Conservation (phyloP, 2,329 filamentous ascomycete species). For the Apiospora marii region DNA sequence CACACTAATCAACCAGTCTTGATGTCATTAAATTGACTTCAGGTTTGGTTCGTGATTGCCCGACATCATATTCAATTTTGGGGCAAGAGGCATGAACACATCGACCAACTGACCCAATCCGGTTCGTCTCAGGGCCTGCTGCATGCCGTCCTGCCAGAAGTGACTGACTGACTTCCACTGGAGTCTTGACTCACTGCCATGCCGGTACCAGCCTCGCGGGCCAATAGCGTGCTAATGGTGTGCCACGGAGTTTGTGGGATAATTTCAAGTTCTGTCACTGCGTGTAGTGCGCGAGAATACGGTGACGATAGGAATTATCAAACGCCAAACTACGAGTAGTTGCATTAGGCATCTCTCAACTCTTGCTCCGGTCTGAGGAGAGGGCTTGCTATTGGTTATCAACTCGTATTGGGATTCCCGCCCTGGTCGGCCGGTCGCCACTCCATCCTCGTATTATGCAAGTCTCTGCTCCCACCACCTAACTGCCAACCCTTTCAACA, state of each 20-base stretch:
- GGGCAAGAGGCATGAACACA: background rate
- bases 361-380: background rate
- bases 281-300: background rate
- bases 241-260: background rate
- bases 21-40: conserved; percentile 19
- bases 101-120: background rate
- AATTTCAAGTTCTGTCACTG: background rate
- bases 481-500: background rate
- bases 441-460: conserved; percentile 17
- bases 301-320: background rate
- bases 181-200: background rate
- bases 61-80: background rate
- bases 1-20: conserved; percentile 15
- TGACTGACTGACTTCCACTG: background rate
- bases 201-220: background rate
- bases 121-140: background rate
- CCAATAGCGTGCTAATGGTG: background rate
- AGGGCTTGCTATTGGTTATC: background rate
- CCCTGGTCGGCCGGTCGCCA: background rate
- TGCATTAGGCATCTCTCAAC: background rate
- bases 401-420: background rate
- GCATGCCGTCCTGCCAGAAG: conserved; percentile 11
- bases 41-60: background rate
- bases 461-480: background rate
- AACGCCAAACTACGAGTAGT: background rate